Base-by-base conservation (phyloP, 768 basidiomycete species). In the Cystofilobasidium capitatum region DNA sequence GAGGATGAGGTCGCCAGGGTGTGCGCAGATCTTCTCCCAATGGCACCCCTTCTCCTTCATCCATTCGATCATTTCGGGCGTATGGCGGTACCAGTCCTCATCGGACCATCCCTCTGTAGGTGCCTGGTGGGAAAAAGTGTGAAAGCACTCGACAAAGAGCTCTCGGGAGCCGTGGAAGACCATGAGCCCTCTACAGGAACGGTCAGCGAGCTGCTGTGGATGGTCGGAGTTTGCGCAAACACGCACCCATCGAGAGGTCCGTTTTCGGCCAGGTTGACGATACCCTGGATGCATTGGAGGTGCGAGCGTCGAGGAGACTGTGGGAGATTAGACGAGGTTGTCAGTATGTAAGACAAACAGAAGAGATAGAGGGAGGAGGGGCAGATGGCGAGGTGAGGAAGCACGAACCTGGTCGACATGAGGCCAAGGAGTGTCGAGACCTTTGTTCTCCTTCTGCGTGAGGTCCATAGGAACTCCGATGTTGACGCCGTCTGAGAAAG, bases 201-300 rank as follows among this genome's bases (percentile, higher is more conserved):
- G n/a, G n/a, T n/a, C n/a, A n/a, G n/a, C n/a, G n/a, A n/a, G n/a
- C n/a, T n/a, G n/a, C n/a, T n/a, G n/a, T n/a, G n/a, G n/a, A n/a
- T n/a, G n/a, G n/a, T n/a, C n/a, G n/a, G n/a, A n/a, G n/a, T n/a
- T n/a, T n/a, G n/a, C n/a, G n/a, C n/a, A n/a, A n/a, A n/a, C n/a
- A n/a, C n/a, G n/a, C n/a, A n/a, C n/a, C 78, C 78, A 54, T 79
- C 78, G 44, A 77, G 69, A 1, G 76, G 75, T 13, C 78, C 78
- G 71, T 77, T 77, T 0, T 62, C 64, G 59, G 70, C 70, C 20
- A 74, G 60, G 69, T 74, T 74, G 62, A 70, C 66, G 58, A 74
- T 69, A 12, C 71, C 71, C 44, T 71, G 66, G 2, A 69, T 13
- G 60, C 59, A 63, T 20, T 64, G 62, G 16, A 69, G 36, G 42